Evolutionary conservation across 106 monocot genomes (phyloP), one percentile per base, ranked within the genome.

Genomic region (Apostasia shenzhenica): DNA sequence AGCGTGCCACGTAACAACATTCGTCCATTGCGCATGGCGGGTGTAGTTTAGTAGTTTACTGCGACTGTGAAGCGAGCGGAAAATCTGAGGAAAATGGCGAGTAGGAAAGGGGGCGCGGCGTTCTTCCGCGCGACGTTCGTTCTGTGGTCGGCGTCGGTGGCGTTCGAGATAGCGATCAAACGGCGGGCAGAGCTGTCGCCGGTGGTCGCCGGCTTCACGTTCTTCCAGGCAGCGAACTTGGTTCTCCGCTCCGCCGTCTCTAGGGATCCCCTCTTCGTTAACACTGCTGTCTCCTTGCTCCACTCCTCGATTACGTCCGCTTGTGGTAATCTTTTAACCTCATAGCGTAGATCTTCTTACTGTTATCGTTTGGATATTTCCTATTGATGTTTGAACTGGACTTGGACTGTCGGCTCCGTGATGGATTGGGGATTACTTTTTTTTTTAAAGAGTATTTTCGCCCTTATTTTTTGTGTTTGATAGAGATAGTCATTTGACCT

Each of bases 111-210:
- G 7, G 79, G 75, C 78, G 57, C 66, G 14, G 81, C 76, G 40
- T 95, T 95, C 79, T 97, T 92, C 84, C 71, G 70, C 76, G 91
- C 89, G 69, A 89, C 95, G 14, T 75, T 97, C 42, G 54, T 92
- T 49, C 86, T 97, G 3, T 97, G 95, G 95, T 71, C 74, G 6
- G 78, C 82, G 10, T 86, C 86, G 37, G 77, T 97, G 51, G 64
- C 48, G n/a, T 92, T 82, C 82, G 86, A 89, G 86, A 68, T 91
- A 1, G n/a, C 41, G 51, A 57, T 77, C 76, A 78, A 75, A 54
- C 55, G 68, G 67, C 75, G 84, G 62, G 67, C 38, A 37, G 80
- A 92, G 74, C 92, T 92, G 2, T 9, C 72, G 43, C 71, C 80
- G 41, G 54, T 89, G 12, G 70, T 73, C 59, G 81, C 49, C 1